Conservation (phyloP, 2,329 filamentous ascomycete genomes). For the Cercospora sp. region DNA sequence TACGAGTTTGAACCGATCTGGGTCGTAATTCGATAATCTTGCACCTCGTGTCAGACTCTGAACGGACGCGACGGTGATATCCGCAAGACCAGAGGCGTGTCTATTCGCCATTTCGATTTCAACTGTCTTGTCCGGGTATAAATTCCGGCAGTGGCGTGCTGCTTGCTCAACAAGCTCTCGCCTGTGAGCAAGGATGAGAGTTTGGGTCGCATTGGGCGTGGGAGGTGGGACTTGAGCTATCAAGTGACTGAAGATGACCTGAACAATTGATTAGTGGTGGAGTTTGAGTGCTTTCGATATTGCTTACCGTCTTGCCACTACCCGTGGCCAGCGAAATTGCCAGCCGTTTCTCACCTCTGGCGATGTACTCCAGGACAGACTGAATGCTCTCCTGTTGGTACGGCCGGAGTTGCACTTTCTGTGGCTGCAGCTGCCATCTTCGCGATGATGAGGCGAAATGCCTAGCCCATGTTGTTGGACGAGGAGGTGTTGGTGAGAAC, state of each 20-base stretch:
- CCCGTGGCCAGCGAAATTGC: conserved; percentile 85
- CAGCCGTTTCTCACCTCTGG: conserved; percentile 70
- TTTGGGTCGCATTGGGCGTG: conserved; percentile 64
- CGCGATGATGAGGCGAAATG: conserved; percentile 2
- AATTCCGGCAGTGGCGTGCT: conserved; percentile 73
- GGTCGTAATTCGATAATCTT: conserved; percentile 80
- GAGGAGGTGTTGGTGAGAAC: background rate
- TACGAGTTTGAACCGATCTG: conserved; percentile 77
- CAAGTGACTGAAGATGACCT: conserved; percentile 95
- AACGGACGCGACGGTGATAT: conserved; percentile 92
- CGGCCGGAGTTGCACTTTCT: conserved; percentile 58
- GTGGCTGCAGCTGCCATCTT: background rate
- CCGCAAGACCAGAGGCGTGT: conserved; percentile 74
- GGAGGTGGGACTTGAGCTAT: conserved; percentile 71
- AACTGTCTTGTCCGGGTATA: conserved; percentile 77
- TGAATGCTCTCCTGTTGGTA: conserved; percentile 91
- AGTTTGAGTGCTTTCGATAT: conserved; percentile 46
- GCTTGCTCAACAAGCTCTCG: conserved; percentile 94
- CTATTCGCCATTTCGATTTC: conserved; percentile 88
- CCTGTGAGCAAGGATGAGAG: conserved; percentile 87
- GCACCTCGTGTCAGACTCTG: conserved; percentile 72
- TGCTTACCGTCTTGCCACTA: conserved; percentile 69
- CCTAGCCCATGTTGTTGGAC: background rate
- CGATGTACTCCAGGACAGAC: conserved; percentile 68
- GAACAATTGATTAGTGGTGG: background rate